Base-by-base conservation (phyloP, 176 grass and related monocot genomes). In the Poa pratensis region DNA sequence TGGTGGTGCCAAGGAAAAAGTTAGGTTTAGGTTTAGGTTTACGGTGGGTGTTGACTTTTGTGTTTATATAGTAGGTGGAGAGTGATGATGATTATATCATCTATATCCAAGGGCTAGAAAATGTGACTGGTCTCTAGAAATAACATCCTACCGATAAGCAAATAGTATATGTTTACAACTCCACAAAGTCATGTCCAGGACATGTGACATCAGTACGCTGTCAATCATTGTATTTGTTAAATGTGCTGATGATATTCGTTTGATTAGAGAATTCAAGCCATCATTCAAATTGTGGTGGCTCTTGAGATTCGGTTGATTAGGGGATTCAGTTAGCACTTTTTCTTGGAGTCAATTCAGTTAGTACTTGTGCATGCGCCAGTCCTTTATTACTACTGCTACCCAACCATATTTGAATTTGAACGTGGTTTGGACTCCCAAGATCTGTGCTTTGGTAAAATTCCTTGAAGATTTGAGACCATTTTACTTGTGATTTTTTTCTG, bases 341-440 rank as follows among this genome's bases (percentile, higher is more conserved):
- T 35, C 4, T n/a, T n/a, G n/a, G 34, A 35, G 34, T 35, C 34
- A 40, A 43, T 43, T 43, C 2, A 61, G 40, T 49, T 54, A 40
- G 49, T 27, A 73, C 10, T 73, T 73, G 54, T 30, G 26, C 30
- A 35, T 9, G 17, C 3, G 2, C 66, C 26, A 32, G 20, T 78
- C 45, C 39, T 54, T 30, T 79, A 14, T 67, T 67, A 10, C 30
- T 19, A 51, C 42, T 83, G 35, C 32, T 81, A 62, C n/a, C 9
- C 12, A 83, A 63, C 17, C 17, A 88, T 23, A 83, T 72, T 70
- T 83, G 40, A 22, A n/a, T 50, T n/a, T 69, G 42, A 78, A 35
- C 1, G 24, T 5, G 76, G 3, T 58, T 74, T 62, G 57, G 69
- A 45, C 20, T 50, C 27, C 43, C 28, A 15, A 74, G 22, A 50